These are phyloP conservation scores for Pseudonectria foliicola DNA, from an alignment of 2,329 filamentous ascomycete species.

Conservation along the genomic window DNA sequence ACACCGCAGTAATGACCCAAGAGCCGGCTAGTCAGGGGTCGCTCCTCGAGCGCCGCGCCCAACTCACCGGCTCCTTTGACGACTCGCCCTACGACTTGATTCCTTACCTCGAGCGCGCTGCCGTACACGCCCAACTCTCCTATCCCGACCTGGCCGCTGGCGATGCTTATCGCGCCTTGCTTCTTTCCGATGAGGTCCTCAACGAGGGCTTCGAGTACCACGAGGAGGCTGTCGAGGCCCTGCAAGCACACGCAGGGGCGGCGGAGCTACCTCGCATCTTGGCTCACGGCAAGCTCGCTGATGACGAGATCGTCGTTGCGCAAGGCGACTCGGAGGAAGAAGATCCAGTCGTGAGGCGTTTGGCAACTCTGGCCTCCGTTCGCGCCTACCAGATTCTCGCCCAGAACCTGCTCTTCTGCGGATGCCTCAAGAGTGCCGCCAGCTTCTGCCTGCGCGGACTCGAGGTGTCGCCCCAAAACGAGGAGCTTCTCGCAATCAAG, in stretches of 20 bases:
- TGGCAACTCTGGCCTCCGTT: slow-evolving; percentile 45
- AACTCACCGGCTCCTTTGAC: slow-evolving; percentile 48
- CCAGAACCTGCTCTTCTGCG: slow-evolving; percentile 53
- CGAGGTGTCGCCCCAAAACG: slow-evolving; percentile 45
- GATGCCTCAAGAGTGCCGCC: slow-evolving; percentile 61
- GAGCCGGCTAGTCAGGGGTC: slow-evolving; percentile 31
- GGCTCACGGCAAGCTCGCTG: slow-evolving; percentile 34
- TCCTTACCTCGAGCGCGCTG: slow-evolving; percentile 62
- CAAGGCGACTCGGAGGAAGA: slow-evolving; percentile 27
- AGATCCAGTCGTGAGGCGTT: slow-evolving; percentile 23
- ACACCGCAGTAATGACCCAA: slow-evolving; percentile 15
- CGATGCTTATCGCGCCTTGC: slow-evolving; percentile 84
- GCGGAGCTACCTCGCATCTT: slow-evolving; percentile 39
- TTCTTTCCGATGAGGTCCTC: slow-evolving; percentile 72
- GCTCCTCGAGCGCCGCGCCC: slow-evolving; percentile 47
- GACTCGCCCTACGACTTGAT: slow-evolving; percentile 54
- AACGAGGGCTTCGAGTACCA: slow-evolving; percentile 81
- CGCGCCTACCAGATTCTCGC: slow-evolving; percentile 54
- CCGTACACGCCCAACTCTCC: slow-evolving; percentile 63
- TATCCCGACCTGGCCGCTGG: slow-evolving; percentile 87
- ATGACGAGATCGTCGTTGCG: slow-evolving; percentile 28
- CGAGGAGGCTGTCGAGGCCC: slow-evolving; percentile 52
- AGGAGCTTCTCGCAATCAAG: slow-evolving; percentile 47
- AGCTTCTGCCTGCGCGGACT: slow-evolving; percentile 59
- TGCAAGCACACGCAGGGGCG: slow-evolving; percentile 30